Percentiles rank a stretch among this genome's conserved stretches.
Conservation (phyloP, 2,329 filamentous ascomycete genomes). For the Claviceps arundinis region DNA sequence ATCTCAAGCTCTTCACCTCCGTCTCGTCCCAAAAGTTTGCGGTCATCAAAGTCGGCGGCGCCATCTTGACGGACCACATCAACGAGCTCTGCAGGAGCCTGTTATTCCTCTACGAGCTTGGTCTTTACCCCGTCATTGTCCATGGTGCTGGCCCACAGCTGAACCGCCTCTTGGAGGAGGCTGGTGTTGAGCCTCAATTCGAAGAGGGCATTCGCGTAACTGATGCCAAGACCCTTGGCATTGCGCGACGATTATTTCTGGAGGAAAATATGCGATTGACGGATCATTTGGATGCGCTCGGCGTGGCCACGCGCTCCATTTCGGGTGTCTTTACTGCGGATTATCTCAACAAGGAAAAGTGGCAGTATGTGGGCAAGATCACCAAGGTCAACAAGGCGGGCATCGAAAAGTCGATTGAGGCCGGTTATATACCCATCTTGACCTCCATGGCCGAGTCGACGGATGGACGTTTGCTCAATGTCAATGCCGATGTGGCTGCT, state of each 20-base stretch:
- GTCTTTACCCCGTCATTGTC: slow-evolving; percentile 87
- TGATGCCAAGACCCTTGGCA: slow-evolving; percentile 82
- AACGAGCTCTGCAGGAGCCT: slow-evolving; percentile 82
- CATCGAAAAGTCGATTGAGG: slow-evolving; percentile 81
- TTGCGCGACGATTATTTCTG: slow-evolving; percentile 85
- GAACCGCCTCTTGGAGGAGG: slow-evolving; percentile 79
- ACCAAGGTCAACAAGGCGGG: slow-evolving; percentile 80
- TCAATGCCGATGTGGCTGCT: slow-evolving; percentile 94
- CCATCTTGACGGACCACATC: slow-evolving; percentile 87
- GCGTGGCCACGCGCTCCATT: slow-evolving; percentile 78
- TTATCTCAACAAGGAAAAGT: slow-evolving; percentile 93
- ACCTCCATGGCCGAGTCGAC: slow-evolving; percentile 92
- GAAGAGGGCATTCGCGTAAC: slow-evolving; percentile 94
- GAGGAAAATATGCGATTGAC: slow-evolving; percentile 91
- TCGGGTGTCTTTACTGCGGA: slow-evolving; percentile 87
- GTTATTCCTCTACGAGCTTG: slow-evolving; percentile 87
- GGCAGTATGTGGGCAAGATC: slow-evolving; percentile 90
- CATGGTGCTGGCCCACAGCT: slow-evolving; percentile 92
- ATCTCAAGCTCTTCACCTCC: slow-evolving; percentile 92
- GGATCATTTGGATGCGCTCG: slow-evolving; percentile 77
- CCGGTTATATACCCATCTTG: slow-evolving; percentile 82
- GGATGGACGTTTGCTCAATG: slow-evolving; percentile 87
- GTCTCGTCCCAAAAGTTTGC: slow-evolving; percentile 95
- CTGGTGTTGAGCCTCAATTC: slow-evolving; percentile 88
- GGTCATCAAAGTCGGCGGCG: slow-evolving; percentile 95